phyloP scores from a whole-genome alignment of 768 basidiomycete species.

The Amanita fuliginea region DNA sequence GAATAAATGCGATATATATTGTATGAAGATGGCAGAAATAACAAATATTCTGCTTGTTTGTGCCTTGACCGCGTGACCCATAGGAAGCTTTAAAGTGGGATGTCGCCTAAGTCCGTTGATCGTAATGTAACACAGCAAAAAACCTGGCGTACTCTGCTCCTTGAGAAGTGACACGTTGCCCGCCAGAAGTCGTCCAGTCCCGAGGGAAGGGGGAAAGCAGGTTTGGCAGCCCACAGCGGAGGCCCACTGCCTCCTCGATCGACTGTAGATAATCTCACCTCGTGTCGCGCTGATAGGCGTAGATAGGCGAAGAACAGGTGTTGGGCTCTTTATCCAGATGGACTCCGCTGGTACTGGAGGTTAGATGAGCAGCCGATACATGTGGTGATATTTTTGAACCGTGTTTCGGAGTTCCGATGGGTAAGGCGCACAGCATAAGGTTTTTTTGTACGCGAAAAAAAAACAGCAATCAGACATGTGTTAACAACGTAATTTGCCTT shows the following conservation, averaged over 20 bases:
- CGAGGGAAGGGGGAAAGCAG: background rate
- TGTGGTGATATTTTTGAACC: background rate
- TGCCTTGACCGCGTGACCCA: background rate
- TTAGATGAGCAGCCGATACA: background rate
- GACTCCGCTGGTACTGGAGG: background rate
- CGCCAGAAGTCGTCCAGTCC: background rate
- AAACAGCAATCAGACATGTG: background rate
- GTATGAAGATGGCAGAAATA: background rate
- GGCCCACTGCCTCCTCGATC: background rate
- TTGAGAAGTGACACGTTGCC: background rate
- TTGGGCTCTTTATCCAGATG: background rate
- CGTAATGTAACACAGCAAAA: background rate
- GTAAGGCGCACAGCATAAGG: background rate
- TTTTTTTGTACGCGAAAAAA: background rate
- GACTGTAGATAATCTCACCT: background rate
- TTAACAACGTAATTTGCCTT: background rate
- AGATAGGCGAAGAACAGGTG: constrained; percentile 3
- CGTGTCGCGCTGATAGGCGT: constrained; percentile 1
- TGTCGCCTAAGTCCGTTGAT: constrained; percentile 4
- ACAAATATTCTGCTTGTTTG: too few species aligned
- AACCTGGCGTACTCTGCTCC: background rate
- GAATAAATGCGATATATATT: background rate
- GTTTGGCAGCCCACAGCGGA: background rate
- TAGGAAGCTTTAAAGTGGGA: background rate
- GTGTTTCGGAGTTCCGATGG: constrained; percentile 1